phyloP scores from a whole-genome alignment of 2,329 filamentous ascomycete species.

The Talaromyces sp. region DNA sequence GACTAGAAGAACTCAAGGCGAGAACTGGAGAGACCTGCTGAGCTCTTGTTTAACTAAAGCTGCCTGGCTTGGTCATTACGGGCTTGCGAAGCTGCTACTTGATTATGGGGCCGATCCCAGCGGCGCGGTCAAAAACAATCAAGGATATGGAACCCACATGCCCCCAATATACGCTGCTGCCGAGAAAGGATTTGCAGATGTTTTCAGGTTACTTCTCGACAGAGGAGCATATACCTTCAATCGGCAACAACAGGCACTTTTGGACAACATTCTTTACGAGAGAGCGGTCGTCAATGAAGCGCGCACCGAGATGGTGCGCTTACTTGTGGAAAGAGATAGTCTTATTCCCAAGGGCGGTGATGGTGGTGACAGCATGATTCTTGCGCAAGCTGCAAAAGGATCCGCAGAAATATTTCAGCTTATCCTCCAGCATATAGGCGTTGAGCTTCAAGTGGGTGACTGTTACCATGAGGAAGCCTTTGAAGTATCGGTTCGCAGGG shows the following conservation, averaged over 20 bases:
- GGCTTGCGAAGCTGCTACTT: neutral
- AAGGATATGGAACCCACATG: neutral
- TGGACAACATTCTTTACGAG: neutral
- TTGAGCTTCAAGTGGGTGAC: neutral
- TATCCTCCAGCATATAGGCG: neutral
- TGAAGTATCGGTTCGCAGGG: neutral
- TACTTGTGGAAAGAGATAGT: neutral
- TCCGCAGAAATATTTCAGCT: neutral
- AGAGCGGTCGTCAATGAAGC: neutral
- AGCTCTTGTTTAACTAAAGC: neutral
- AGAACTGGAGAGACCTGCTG: neutral
- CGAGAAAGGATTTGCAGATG: neutral
- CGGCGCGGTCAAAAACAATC: neutral
- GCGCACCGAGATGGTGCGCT: neutral
- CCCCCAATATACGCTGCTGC: neutral
- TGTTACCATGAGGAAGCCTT: neutral
- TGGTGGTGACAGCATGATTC: neutral
- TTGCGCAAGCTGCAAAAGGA: neutral
- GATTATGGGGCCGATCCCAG: neutral
- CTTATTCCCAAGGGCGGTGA: neutral
- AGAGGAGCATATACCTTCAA: neutral
- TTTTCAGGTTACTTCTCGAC: neutral
- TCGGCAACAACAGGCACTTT: neutral
- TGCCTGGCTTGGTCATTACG: neutral
- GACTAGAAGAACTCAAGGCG: neutral